phyloP scores from a whole-genome alignment of 345 rosid genomes.

The Brassica nigra region DNA sequence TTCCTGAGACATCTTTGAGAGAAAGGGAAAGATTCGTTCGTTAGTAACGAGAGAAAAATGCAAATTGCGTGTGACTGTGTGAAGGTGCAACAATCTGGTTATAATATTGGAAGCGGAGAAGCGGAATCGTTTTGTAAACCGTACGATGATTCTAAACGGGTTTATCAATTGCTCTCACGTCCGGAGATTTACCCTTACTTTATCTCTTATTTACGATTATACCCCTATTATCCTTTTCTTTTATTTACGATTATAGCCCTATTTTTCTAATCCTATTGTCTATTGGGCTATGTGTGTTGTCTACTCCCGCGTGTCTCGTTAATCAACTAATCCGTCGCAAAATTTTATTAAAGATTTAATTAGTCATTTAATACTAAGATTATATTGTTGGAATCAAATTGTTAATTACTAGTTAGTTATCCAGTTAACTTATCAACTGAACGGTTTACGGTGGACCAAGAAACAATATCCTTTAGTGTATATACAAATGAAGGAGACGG shows the following conservation, averaged over 20 bases:
- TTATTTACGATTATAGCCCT: too few relatives aligned
- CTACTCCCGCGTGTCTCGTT: background rate
- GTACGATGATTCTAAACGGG: background rate
- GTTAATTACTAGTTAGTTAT: background rate
- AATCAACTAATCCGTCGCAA: background rate
- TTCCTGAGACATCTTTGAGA: background rate
- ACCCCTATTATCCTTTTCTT: background rate
- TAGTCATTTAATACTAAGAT: background rate
- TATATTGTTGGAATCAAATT: background rate
- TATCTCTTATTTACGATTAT: background rate
- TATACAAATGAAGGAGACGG: background rate
- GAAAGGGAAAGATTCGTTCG: background rate
- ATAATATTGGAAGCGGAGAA: background rate
- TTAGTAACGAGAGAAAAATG: background rate
- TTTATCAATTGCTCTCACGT: background rate
- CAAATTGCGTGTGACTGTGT: background rate
- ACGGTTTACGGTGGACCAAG: background rate
- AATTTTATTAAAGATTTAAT: background rate
- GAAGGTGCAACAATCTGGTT: background rate
- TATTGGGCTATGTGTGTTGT: background rate
- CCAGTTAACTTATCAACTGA: background rate
- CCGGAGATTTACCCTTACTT: background rate
- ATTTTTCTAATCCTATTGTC: background rate
- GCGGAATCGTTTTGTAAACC: background rate
- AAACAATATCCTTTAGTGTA: background rate